phyloP scores from a whole-genome alignment of 176 grass and related monocot species.

The Rhynchospora breviuscula region DNA sequence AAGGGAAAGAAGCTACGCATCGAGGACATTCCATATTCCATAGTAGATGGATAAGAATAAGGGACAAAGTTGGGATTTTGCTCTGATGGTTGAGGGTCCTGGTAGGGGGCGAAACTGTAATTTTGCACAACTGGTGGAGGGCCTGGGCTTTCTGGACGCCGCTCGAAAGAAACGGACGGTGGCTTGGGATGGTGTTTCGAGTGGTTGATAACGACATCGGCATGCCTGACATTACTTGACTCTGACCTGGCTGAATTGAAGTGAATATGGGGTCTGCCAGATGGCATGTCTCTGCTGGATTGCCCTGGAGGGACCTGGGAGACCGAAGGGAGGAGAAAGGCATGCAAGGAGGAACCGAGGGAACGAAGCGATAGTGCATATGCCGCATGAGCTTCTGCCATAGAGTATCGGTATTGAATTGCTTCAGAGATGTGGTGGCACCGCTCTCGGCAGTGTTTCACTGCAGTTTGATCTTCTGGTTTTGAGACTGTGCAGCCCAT shows the following conservation, averaged over 20 bases:
- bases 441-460: constrained; percentile 18
- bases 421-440: background rate
- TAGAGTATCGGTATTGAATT: constrained; percentile 7
- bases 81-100: background rate
- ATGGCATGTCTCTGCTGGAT: constrained; percentile 11
- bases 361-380: background rate
- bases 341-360: constrained; percentile 14
- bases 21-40: constrained; percentile 15
- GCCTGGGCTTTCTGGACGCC: constrained; percentile 9
- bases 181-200: constrained; percentile 25
- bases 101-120: constrained; percentile 33
- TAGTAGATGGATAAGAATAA: constrained; percentile 28
- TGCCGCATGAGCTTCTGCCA: constrained; percentile 22
- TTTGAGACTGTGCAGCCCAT: constrained; percentile 26
- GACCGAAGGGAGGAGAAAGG: constrained; percentile 8
- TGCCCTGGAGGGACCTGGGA: background rate
- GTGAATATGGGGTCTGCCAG: constrained; percentile 28
- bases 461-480: background rate
- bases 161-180: constrained; percentile 24
- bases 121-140: constrained; percentile 13
- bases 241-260: constrained; percentile 13
- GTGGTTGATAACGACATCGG: constrained; percentile 26
- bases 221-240: background rate
- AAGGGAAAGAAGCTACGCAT: constrained; percentile 21
- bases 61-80: constrained; percentile 37